Percentiles rank a stretch among this genome's conserved stretches.
Evolutionary conservation across 441 rosid species (phyloP).

Genomic region (Erodium texanum): DNA sequence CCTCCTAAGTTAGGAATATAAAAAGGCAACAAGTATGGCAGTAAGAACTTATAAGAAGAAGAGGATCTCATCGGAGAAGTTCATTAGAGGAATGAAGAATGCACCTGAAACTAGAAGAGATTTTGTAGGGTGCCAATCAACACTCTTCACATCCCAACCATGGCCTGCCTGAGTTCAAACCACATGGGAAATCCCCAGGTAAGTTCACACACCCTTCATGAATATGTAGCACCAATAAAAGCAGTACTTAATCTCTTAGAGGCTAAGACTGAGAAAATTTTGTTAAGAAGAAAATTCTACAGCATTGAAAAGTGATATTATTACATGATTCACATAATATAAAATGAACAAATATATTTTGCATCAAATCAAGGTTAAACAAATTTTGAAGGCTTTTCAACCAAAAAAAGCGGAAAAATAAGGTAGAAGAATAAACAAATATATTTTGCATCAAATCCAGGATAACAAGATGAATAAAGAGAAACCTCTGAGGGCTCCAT

Average conservation of each 20-base stretch:
- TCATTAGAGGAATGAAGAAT: constrained; percentile 14
- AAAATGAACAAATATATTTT: background rate
- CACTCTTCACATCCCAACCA: constrained; percentile 99
- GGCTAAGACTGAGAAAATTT: background rate
- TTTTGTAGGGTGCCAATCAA: constrained; percentile 98
- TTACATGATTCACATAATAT: background rate
- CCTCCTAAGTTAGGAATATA: constrained; percentile 52
- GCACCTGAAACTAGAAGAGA: constrained; percentile 88
- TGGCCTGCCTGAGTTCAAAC: constrained; percentile 99
- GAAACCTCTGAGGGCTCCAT: constrained; percentile 1
- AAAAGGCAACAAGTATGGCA: constrained; percentile 12
- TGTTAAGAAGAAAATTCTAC: background rate
- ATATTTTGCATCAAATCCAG: background rate
- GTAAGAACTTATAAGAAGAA: constrained; percentile 10
- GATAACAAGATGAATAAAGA: background rate
- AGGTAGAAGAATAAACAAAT: constrained; percentile 1
- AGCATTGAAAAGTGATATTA: constrained; percentile 1
- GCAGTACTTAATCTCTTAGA: constrained; percentile 2
- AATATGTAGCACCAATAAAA: constrained; percentile 7
- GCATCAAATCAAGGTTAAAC: background rate
- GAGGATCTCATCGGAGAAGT: constrained; percentile 6
- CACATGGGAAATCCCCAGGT: constrained; percentile 41
- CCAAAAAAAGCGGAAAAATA: background rate
- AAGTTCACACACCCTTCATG: constrained; percentile 21
- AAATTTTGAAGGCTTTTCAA: background rate